Percentiles rank a stretch among this genome's conserved stretches.
phyloP scores from a whole-genome alignment of 768 basidiomycete genomes.

The Mycena polygramma region DNA sequence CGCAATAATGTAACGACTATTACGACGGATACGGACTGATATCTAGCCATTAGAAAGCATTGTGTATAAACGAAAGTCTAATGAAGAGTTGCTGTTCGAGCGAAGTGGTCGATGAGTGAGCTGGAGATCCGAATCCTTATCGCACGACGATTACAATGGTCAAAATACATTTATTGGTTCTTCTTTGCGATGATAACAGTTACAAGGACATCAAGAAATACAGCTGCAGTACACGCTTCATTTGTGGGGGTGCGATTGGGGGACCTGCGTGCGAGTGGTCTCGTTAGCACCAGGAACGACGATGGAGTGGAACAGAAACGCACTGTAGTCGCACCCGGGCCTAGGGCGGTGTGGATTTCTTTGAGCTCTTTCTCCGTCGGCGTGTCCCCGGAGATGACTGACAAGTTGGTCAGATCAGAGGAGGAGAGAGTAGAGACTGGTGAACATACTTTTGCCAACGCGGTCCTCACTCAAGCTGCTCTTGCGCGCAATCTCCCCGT shows the following conservation, averaged over 20 bases:
- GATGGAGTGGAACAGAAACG: slow-evolving; percentile 22
- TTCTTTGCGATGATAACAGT: not conserved
- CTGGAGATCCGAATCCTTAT: not conserved
- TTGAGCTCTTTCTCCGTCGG: slow-evolving; percentile 66
- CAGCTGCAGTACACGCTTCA: slow-evolving; percentile 4
- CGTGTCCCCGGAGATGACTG: slow-evolving; percentile 54
- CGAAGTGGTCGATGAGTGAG: no score
- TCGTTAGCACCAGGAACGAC: no score
- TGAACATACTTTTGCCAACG: slow-evolving; percentile 65
- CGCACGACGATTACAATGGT: not conserved
- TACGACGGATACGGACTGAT: slow-evolving; percentile 3
- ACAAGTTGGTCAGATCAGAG: slow-evolving; percentile 50
- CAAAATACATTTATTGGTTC: slow-evolving; percentile 21
- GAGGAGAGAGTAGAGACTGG: no score
- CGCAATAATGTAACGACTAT: slow-evolving; percentile 22
- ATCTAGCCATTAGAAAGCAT: slow-evolving; percentile 3
- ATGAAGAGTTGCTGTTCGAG: not conserved
- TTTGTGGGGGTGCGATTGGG: slow-evolving; percentile 26
- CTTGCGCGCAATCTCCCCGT: slow-evolving; percentile 61
- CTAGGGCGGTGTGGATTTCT: slow-evolving; percentile 58
- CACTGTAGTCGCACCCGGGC: slow-evolving; percentile 49
- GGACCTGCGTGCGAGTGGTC: not conserved
- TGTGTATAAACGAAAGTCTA: not conserved
- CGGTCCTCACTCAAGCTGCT: slow-evolving; percentile 59
- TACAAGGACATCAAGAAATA: slow-evolving; percentile 8